Conservation (phyloP, 768 basidiomycete species). For the Collybia mongolica region DNA sequence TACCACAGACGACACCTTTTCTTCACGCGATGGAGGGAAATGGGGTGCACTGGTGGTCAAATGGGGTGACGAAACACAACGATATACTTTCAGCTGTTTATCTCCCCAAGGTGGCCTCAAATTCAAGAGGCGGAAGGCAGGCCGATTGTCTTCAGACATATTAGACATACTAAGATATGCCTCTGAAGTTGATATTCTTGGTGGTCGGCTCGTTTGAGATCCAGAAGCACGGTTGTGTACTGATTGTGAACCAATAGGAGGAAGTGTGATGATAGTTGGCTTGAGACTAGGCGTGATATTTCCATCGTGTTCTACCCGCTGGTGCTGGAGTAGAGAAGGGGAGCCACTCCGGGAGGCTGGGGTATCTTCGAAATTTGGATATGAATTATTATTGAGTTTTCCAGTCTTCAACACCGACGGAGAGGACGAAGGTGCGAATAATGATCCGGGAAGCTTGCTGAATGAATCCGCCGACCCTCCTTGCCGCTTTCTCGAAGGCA, state of each 20-base stretch:
- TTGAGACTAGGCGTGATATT: conserved; percentile 6
- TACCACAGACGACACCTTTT: background rate
- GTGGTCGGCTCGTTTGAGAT: too few species aligned
- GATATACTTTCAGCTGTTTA: conserved; percentile 21
- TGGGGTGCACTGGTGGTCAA: conserved; percentile 15
- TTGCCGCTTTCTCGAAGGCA: background rate
- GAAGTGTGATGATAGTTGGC: conserved; percentile 9
- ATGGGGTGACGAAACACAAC: conserved; percentile 26
- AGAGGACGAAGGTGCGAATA: background rate
- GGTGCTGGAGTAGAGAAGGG: background rate
- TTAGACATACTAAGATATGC: background rate
- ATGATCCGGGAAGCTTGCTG: background rate
- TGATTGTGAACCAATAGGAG: background rate
- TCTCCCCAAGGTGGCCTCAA: conserved; percentile 24
- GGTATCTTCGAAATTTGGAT: background rate
- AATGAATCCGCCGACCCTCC: background rate
- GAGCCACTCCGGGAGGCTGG: background rate
- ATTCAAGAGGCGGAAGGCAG: conserved; percentile 21
- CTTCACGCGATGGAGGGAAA: conserved; percentile 1
- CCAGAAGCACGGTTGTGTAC: background rate
- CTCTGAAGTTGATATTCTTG: background rate
- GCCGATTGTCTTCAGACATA: conserved; percentile 9
- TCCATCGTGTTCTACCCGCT: background rate
- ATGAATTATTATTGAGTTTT: background rate
- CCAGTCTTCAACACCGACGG: background rate